Base-by-base conservation (phyloP, 306 rosid species). In the Aeschynomene evenia region DNA sequence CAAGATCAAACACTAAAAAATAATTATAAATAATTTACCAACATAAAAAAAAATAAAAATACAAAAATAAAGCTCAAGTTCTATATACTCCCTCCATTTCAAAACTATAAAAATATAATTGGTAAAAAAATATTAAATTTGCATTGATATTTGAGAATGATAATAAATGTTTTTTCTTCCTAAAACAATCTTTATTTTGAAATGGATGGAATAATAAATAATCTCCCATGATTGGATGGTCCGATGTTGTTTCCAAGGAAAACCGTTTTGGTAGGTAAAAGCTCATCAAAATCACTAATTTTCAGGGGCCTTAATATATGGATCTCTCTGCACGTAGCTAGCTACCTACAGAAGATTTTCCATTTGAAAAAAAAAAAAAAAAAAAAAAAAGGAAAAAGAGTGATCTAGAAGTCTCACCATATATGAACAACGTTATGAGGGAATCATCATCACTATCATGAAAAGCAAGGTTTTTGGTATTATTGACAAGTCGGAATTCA, bases 271-370 rank as follows among this genome's bases (percentile, higher is more conserved):
- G 69, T 18, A 4, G 65, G 33, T 45, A 19, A 19, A 28, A 37
- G 21, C 55, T 24, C 54, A 28, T 52, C 26, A 5, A 20, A 64
- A 14, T 39, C 43, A 23, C 46, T 16, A 21, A 49, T 59, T 45
- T 58, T 13, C 4, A 15, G 46, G 28, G 48, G 28, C 57, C 51
- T 45, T n/a, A n/a, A 45, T 42, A 5, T 15, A 4, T n/a, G 51
- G 51, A 9, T 33, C 10, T 33, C 10, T 33, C 37, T 33, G 9
- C 37, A 33, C 3, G 2, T 45, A 6, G 21, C 9, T 45, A 6
- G 21, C 9, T 45, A 45, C 19, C 4, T 54, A 67, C 42, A 4
- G 69, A 66, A 61, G 74, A 10, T 46, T 66, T 5, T 65, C 40
- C 37, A 23, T 10, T 36, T 23, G 20, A 4, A 15, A 45, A 9